Base-by-base conservation (phyloP, 2,329 filamentous ascomycete genomes). In the Thelonectria rubi region DNA sequence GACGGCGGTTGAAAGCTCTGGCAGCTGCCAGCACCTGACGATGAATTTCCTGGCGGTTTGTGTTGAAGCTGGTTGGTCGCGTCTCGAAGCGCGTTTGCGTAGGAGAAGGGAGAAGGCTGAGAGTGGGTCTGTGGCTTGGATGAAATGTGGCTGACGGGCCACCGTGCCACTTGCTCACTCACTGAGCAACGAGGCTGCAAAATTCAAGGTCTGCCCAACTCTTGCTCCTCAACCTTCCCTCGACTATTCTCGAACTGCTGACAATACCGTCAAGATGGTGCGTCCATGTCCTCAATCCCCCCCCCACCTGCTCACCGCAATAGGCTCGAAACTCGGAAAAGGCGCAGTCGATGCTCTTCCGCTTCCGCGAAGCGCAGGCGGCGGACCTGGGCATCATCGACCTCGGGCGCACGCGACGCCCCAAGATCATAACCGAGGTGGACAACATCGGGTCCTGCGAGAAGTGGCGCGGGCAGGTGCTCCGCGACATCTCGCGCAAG, bases 271-370 rank as follows among this genome's bases (percentile, higher is more conserved):
- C 66, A 74, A 72, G 58, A 75, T 75, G 73, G 73, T 73, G 53
- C 21, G 65, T 14, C 26, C 10, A 30, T 30, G 10, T 9, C 26
- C 5, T 30, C 21, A 6, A 9, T 30, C 10, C 26, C 26, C 26
- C 26, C n/a, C n/a, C n/a, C n/a, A n/a, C n/a, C n/a, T 1, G 20
- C 62, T 71, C 32, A 71, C 62, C 24, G n/a, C n/a, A 0, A 0
- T 70, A 93, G 94, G 94, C 94, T 75, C 94, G 94, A 75, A 97
- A 98, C 79, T 94, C 92, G 47, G 94, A 98, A 86, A 99, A 98
- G 80, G 94, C 95, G 74, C 95, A 99, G 84, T 97, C 94, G 49
- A 99, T 99, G 94, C 94, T 99, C 79, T 99, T 97, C 83, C 94
- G 95, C 84, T 99, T 99, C 84, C 93, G 95, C 78, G 95, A 97